These are phyloP conservation scores for Alternaria conjuncta DNA, from an alignment of 2,329 filamentous ascomycete species.

Conservation along the genomic window DNA sequence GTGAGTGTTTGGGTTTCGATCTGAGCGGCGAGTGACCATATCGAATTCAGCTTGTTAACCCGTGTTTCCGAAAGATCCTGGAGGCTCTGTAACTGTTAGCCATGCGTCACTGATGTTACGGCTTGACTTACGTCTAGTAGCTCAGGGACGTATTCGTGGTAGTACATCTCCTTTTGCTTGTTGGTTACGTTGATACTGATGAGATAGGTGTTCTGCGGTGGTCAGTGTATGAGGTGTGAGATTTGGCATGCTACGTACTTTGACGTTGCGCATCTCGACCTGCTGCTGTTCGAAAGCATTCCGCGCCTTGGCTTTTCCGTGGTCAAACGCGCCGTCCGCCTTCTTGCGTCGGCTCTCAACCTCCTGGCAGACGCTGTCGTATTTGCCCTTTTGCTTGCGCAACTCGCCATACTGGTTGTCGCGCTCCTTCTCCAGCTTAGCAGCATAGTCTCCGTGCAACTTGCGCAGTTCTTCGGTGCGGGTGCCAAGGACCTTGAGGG, in stretches of 20 bases:
- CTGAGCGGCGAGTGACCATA: slow-evolving; percentile 82
- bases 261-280: slow-evolving; percentile 94
- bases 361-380: slow-evolving; percentile 91
- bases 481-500: slow-evolving; percentile 74
- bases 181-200: slow-evolving; percentile 97
- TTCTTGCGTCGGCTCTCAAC: slow-evolving; percentile 95
- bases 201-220: slow-evolving; percentile 80
- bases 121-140: slow-evolving; percentile 73
- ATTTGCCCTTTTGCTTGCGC: slow-evolving; percentile 90
- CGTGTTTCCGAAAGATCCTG: slow-evolving; percentile 94
- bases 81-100: slow-evolving; percentile 60
- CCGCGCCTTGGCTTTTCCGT: slow-evolving; percentile 85
- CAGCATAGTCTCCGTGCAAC: slow-evolving; percentile 85
- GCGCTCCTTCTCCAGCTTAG: slow-evolving; percentile 86
- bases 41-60: slow-evolving; percentile 78
- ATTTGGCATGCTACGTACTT: slow-evolving; percentile 50
- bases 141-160: slow-evolving; percentile 94
- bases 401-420: slow-evolving; percentile 84
- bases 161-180: slow-evolving; percentile 96
- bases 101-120: neutral
- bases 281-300: slow-evolving; percentile 91
- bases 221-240: slow-evolving; percentile 28
- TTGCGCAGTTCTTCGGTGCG: slow-evolving; percentile 94
- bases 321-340: slow-evolving; percentile 88
- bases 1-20: slow-evolving; percentile 82